Evolutionary conservation across 1,284 basidiomycete species (phyloP).

Genomic region (Malassezia pachydermatis): DNA sequence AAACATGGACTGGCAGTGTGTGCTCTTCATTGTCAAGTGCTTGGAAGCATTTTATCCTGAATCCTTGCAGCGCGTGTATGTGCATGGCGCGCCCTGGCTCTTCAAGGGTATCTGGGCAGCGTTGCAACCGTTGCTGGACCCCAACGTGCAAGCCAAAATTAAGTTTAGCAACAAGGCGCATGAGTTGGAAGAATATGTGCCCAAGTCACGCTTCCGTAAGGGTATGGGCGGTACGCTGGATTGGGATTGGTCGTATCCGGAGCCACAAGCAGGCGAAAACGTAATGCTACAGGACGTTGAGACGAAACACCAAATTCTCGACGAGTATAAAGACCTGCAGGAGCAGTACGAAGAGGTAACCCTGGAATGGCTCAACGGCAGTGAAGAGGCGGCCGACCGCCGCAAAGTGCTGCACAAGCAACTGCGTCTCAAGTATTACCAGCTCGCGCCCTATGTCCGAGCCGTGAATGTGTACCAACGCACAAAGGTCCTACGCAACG

Average conservation of each 20-base stretch:
- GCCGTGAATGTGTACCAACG: constrained; percentile 44
- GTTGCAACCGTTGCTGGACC: constrained; percentile 46
- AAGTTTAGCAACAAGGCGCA: constrained; percentile 42
- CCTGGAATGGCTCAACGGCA: constrained; percentile 32
- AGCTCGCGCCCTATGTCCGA: constrained; percentile 37
- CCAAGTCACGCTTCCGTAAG: constrained; percentile 36
- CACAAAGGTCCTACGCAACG: constrained; percentile 34
- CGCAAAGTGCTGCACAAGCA: constrained; percentile 41
- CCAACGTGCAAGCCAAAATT: constrained; percentile 47
- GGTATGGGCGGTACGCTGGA: constrained; percentile 48
- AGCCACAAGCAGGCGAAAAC: constrained; percentile 44
- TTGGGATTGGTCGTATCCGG: constrained; percentile 48
- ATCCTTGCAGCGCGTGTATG: constrained; percentile 46
- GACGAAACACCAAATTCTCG: constrained; percentile 32
- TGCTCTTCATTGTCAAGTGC: constrained; percentile 46
- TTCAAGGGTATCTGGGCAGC: constrained; percentile 48
- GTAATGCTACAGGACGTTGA: constrained; percentile 39
- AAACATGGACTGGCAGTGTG: constrained; percentile 48
- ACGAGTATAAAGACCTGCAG: constrained; percentile 34
- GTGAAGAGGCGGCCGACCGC: constrained; percentile 28
- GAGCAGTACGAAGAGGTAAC: constrained; percentile 38
- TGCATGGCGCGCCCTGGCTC: constrained; percentile 47
- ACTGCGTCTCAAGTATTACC: constrained; percentile 43
- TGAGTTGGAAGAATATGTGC: constrained; percentile 39
- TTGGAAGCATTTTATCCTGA: constrained; percentile 48